Conservation (phyloP, 2,329 filamentous ascomycete species). For the Sporothrix euskadiensis region DNA sequence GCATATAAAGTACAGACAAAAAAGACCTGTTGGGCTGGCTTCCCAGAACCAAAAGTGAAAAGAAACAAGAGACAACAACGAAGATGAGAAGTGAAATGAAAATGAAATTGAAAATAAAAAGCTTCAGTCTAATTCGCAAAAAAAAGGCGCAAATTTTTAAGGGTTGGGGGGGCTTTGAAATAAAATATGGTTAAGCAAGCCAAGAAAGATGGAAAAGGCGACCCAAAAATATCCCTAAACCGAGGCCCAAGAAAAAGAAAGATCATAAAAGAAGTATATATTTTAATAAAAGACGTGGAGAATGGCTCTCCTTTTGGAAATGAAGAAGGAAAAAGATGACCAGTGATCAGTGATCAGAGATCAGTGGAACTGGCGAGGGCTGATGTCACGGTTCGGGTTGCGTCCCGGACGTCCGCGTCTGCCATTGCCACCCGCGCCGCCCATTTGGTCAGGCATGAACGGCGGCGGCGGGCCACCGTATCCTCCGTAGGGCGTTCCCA, state of each 20-base stretch:
- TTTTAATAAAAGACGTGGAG: background rate
- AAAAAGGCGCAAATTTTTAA: background rate
- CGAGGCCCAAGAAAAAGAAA: background rate
- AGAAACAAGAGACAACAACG: background rate
- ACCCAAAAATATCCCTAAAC: background rate
- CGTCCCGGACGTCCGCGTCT: slow-evolving; percentile 61
- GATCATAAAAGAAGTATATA: background rate
- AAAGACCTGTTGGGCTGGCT: background rate
- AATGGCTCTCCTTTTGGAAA: background rate
- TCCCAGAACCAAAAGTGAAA: background rate
- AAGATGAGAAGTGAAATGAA: slow-evolving; percentile 2
- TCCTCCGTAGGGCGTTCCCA: slow-evolving; percentile 46
- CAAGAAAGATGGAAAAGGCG: background rate
- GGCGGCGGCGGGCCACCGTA: slow-evolving; percentile 53
- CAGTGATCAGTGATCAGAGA: background rate
- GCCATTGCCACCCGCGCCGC: slow-evolving; percentile 54
- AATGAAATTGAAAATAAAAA: background rate
- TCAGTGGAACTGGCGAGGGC: slow-evolving; percentile 31
- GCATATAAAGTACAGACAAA: slow-evolving; percentile 12
- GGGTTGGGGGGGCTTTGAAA: background rate
- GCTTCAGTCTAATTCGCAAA: slow-evolving; percentile 14
- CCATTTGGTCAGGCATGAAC: slow-evolving; percentile 59
- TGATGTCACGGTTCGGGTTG: slow-evolving; percentile 30
- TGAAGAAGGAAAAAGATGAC: background rate
- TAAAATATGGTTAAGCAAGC: background rate